Evolutionary conservation across 371 early-diverging fungal species (phyloP).

Genomic region (Apophysomyces elegans): DNA sequence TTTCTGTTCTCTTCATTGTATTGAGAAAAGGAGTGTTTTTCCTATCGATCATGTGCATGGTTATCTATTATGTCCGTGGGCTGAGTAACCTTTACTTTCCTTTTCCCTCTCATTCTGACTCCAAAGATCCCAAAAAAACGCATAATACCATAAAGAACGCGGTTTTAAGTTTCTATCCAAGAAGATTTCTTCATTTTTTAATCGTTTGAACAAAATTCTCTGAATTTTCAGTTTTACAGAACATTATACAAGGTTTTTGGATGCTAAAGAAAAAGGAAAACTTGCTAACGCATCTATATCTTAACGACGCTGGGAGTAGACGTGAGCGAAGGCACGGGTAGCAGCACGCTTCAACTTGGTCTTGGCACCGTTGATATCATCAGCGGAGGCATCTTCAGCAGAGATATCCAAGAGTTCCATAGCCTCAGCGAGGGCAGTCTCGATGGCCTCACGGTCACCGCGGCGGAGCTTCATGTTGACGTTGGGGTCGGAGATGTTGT

Average conservation of each 20-base stretch:
- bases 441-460: slow-evolving; percentile 83
- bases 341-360: slow-evolving; percentile 90
- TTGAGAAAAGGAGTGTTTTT: no score
- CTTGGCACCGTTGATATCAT: slow-evolving; percentile 86
- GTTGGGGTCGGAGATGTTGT: slow-evolving; percentile 81
- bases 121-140: no score
- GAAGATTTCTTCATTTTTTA: slow-evolving; percentile 1
- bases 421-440: slow-evolving; percentile 84
- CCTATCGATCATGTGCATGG: no score
- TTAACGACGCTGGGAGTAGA: slow-evolving; percentile 64
- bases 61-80: no score
- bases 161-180: not conserved
- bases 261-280: slow-evolving; percentile 44
- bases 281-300: slow-evolving; percentile 11
- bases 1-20: not conserved
- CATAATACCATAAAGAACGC: no score
- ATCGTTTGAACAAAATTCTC: slow-evolving; percentile 9
- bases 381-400: slow-evolving; percentile 82
- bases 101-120: no score
- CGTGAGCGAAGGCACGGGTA: slow-evolving; percentile 76
- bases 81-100: no score
- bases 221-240: slow-evolving; percentile 9
- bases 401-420: slow-evolving; percentile 85
- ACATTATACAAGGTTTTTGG: slow-evolving; percentile 14
- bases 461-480: slow-evolving; percentile 82